These are phyloP conservation scores for Protomyces pachydermus DNA, from an alignment of 1,139 yeast genomes.

Conservation along the genomic window DNA sequence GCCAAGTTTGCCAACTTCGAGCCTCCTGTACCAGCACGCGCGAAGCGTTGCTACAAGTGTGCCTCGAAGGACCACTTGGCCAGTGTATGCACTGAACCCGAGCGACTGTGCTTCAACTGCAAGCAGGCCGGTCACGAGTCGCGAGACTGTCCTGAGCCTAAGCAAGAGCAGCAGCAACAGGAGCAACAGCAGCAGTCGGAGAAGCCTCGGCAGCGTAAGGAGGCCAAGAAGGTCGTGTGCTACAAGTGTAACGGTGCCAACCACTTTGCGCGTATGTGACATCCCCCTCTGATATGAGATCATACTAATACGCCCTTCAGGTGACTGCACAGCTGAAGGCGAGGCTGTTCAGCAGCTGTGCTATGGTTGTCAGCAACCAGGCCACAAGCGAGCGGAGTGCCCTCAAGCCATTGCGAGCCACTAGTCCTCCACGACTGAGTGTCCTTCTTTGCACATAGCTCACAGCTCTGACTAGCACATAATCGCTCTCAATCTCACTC, in stretches of 20 bases:
- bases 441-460: not conserved
- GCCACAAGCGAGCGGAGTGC: constrained; percentile 66
- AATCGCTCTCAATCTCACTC: not conserved
- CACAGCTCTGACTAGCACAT: too few species aligned
- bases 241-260: constrained; percentile 50
- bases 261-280: constrained; percentile 77
- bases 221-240: not conserved
- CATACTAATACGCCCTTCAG: not conserved
- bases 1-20: not conserved
- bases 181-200: constrained; percentile 68
- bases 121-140: constrained; percentile 71
- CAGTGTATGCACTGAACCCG: constrained; percentile 74
- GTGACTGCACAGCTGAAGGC: not conserved
- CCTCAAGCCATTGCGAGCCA: constrained; percentile 46
- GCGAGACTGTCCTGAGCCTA: constrained; percentile 73
- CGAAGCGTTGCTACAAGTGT: not conserved
- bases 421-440: not conserved
- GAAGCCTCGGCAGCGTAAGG: constrained; percentile 38
- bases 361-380: constrained; percentile 68
- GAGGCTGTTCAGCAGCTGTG: constrained; percentile 61
- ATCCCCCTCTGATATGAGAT: constrained; percentile 38
- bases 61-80: constrained; percentile 67
- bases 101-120: constrained; percentile 89
- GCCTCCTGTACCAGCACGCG: not conserved
- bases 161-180: constrained; percentile 43